These are phyloP conservation scores for Tinospora cordifolia DNA, from an alignment of 164 flowering plant genomes.

Conservation along the genomic window DNA sequence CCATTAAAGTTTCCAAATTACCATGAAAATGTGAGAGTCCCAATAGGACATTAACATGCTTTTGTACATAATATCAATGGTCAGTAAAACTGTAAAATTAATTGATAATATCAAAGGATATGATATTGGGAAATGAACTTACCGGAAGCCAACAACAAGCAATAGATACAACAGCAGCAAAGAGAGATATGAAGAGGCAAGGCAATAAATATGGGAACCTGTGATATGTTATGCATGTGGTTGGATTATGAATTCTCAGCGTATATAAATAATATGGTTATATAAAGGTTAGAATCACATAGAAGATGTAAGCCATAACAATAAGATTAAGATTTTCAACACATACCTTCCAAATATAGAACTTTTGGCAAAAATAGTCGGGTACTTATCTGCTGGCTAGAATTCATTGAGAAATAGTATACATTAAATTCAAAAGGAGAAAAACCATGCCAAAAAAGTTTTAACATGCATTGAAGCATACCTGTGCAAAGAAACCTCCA, in stretches of 20 bases:
- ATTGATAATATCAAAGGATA: no score
- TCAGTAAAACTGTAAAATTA: no score
- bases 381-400: slow-evolving; percentile 63
- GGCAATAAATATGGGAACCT: slow-evolving; percentile 71
- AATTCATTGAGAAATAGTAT: not conserved
- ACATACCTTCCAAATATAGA: slow-evolving; percentile 50
- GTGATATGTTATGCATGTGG: slow-evolving; percentile 7
- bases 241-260: not conserved
- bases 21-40: not conserved
- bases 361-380: slow-evolving; percentile 33
- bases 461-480: not conserved
- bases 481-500: slow-evolving; percentile 16
- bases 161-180: slow-evolving; percentile 29
- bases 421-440: not conserved
- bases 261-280: no score
- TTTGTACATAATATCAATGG: no score
- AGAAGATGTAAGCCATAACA: not conserved
- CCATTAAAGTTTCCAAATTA: no score
- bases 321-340: not conserved
- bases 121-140: no score
- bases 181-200: slow-evolving; percentile 43
- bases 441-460: not conserved
- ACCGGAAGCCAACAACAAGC: slow-evolving; percentile 44
- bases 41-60: no score
- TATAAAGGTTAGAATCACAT: not conserved